These are phyloP conservation scores for Lizanozyma gosingica DNA, from an alignment of 1,139 yeast genomes.

Conservation along the genomic window DNA sequence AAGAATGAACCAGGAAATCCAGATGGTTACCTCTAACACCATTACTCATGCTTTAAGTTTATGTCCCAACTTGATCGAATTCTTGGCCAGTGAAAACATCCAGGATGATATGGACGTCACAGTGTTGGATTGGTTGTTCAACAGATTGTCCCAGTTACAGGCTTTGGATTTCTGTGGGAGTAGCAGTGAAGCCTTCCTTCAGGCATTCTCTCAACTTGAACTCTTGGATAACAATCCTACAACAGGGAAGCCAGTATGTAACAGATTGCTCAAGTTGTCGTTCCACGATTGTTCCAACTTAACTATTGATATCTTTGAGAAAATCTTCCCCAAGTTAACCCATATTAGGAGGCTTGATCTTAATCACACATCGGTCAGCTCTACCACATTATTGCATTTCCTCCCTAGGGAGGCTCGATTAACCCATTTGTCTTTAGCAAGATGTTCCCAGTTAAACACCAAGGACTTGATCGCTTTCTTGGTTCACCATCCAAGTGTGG, in stretches of 20 bases:
- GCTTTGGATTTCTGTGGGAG: conserved; percentile 89
- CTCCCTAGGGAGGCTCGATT: conserved; percentile 48
- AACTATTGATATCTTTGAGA: conserved; percentile 45
- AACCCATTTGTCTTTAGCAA: conserved; percentile 71
- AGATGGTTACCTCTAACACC: conserved; percentile 76
- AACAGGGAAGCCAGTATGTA: conserved; percentile 16
- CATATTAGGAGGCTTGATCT: conserved; percentile 65
- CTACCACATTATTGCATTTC: conserved; percentile 37
- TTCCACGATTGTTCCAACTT: conserved; percentile 86
- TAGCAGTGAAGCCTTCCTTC: conserved; percentile 52
- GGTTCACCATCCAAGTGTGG: conserved; percentile 63
- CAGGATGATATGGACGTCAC: conserved; percentile 70
- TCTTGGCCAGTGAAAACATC: conserved; percentile 76
- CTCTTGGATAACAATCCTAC: conserved; percentile 1
- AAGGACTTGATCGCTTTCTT: conserved; percentile 66
- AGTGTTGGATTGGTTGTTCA: conserved; percentile 52
- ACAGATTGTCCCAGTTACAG: conserved; percentile 49
- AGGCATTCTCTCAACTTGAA: conserved; percentile 44
- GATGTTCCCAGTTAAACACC: conserved; percentile 71
- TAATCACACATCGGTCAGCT: conserved; percentile 71
- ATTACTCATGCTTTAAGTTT: conserved; percentile 51
- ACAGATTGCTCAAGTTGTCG: conserved; percentile 47
- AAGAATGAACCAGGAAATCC: conserved; percentile 83
- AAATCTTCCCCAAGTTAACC: conserved; percentile 49
- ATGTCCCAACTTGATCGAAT: conserved; percentile 66